Conservation (phyloP, 352 stramenopile genomes). For the Pythium utonaiense region DNA sequence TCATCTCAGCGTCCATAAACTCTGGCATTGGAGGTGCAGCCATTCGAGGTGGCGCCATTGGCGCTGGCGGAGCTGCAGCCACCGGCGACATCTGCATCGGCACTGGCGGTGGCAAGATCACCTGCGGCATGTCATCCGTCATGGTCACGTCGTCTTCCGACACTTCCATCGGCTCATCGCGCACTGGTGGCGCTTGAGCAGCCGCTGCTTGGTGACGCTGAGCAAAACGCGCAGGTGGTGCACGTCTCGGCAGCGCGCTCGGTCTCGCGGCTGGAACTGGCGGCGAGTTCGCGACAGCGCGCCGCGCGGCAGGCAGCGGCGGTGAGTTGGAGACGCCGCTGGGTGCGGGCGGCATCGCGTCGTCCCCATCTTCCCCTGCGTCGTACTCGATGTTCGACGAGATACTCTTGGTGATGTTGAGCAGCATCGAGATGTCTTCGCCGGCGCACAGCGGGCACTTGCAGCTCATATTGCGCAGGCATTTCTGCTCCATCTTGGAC, state of each 20-base stretch:
- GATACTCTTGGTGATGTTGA: constrained; percentile 80
- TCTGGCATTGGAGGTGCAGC: constrained; percentile 8
- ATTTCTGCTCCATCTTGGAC: constrained; percentile 68
- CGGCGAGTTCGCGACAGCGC: constrained; percentile 41
- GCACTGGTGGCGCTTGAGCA: constrained; percentile 3
- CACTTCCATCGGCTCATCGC: constrained; percentile 21
- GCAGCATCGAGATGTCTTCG: constrained; percentile 72
- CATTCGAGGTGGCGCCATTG: constrained; percentile 10
- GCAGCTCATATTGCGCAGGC: constrained; percentile 86
- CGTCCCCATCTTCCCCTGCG: constrained; percentile 31
- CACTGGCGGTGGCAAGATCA: too few species aligned
- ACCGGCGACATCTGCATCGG: too few species aligned
- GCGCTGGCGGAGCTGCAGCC: too few species aligned
- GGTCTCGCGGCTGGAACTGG: constrained; percentile 15
- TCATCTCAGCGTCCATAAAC: constrained; percentile 19
- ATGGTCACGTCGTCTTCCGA: constrained; percentile 21
- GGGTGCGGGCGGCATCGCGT: constrained; percentile 21
- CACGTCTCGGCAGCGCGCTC: constrained; percentile 18
- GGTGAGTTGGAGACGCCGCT: constrained; percentile 48
- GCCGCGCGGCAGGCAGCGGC: constrained; percentile 20
- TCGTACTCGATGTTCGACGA: constrained; percentile 78
- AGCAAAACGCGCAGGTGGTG: constrained; percentile 1
- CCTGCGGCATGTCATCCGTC: constrained; percentile 2
- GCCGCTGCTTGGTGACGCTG: background rate
- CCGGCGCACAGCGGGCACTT: constrained; percentile 76